Base-by-base conservation (phyloP, 176 grass and related monocot species). In the Aegilops tauschii region DNA sequence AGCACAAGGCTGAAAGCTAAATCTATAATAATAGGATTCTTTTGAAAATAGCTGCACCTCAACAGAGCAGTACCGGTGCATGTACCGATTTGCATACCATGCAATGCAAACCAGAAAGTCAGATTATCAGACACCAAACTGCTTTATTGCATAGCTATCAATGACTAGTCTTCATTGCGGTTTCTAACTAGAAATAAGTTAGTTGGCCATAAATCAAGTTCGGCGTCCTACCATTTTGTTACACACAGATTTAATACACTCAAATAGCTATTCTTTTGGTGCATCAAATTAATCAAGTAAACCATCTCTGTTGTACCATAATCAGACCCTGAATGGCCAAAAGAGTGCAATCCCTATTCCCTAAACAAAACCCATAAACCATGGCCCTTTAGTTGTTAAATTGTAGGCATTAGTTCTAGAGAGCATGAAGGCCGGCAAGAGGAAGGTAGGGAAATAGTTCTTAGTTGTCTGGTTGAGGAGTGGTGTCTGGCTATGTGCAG, bases 391-490 rank as follows among this genome's bases (percentile, higher is more conserved):
- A 78, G 82, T 82, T 65, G 86, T 85, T 88, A 88, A 88, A 82
- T 85, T 72, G 86, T 87, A 84, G 80, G 91, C 84, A 58, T 63
- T 81, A 36, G 69, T 87, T 90, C 76, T 84, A 87, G 87, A 92
- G 90, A 80, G 87, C 70, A 76, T 89, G 87, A 80, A 70, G 52
- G 45, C 84, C 70, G 81, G 87, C 35, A 89, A 81, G 45, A 86
- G 80, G 90, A 89, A 31, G 76, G 74, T 92, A 90, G 87, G 80
- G 76, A 83, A 89, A 89, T 87, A 69, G 87, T 87, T 83, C 63
- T 54, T 87, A 70, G 87, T 52, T 92, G 87, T 84, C 69, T 87
- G 77, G 87, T 69, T 90, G 87, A 81, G 91, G 65, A 65, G 70
- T 80, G 37, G 85, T 84, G 86, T 71, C 52, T 75, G 77, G 69